Conservation (phyloP, 805 yeast species). For the Pichia deserticola region DNA sequence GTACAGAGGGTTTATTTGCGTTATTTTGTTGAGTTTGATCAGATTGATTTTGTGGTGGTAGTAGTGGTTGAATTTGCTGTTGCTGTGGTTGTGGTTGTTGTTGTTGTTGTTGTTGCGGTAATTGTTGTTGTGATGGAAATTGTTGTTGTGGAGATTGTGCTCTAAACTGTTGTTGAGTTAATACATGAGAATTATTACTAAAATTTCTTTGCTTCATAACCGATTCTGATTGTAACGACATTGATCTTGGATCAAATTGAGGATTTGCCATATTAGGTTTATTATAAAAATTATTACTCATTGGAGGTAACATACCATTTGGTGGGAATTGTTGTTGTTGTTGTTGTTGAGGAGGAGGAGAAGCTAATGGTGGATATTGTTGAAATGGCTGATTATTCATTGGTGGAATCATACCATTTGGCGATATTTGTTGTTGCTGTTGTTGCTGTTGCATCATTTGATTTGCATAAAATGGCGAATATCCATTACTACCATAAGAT, state of each 20-base stretch:
- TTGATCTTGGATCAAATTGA: constrained; percentile 7
- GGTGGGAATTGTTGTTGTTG: background rate
- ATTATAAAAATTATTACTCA: background rate
- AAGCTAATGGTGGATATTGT: no score
- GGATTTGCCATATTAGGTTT: background rate
- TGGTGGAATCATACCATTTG: background rate
- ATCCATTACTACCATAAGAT: background rate
- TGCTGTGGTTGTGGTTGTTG: constrained; percentile 15
- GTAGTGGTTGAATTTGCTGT: background rate
- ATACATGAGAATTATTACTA: background rate
- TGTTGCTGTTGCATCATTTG: no score
- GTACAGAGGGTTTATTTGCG: no score
- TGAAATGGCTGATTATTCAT: background rate
- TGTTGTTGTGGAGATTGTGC: background rate
- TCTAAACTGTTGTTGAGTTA: background rate
- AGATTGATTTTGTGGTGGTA: background rate
- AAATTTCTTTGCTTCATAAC: background rate
- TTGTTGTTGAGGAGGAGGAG: background rate
- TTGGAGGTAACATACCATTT: background rate
- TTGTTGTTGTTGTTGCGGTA: constrained; percentile 2
- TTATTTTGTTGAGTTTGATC: background rate
- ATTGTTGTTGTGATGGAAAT: no score
- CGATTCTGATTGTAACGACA: constrained; percentile 13
- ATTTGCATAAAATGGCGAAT: no score
- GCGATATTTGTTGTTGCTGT: background rate